Evolutionary conservation across 352 stramenopile species (phyloP).

Genomic region (Pythium phragmiticola): DNA sequence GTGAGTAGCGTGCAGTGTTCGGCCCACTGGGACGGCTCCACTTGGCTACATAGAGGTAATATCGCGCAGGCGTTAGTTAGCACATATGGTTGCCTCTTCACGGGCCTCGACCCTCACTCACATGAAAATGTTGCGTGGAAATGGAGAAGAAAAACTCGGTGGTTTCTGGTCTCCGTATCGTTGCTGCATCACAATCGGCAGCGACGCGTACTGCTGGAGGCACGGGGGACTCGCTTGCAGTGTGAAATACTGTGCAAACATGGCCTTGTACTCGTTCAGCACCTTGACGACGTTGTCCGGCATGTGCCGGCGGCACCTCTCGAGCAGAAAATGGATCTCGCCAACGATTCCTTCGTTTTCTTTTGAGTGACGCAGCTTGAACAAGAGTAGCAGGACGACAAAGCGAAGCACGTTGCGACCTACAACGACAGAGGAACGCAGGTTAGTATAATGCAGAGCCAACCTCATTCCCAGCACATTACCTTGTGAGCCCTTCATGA

Average conservation of each 20-base stretch:
- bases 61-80: background rate
- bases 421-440: background rate
- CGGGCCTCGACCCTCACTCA: slow-evolving; percentile 4
- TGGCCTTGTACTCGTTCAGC: slow-evolving; percentile 49
- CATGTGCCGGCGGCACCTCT: slow-evolving; percentile 23
- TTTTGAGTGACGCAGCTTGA: slow-evolving; percentile 37
- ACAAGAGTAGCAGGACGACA: slow-evolving; percentile 55
- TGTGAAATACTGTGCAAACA: slow-evolving; percentile 56
- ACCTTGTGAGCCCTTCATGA: slow-evolving; percentile 51
- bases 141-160: slow-evolving; percentile 11
- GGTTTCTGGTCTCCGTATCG: slow-evolving; percentile 15
- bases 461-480: background rate
- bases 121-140: slow-evolving; percentile 29
- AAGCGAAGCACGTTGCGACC: slow-evolving; percentile 45
- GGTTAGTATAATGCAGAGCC: background rate
- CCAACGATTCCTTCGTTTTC: background rate
- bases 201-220: slow-evolving; percentile 18
- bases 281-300: slow-evolving; percentile 30
- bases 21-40: slow-evolving; percentile 61
- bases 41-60: slow-evolving; percentile 30
- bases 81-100: background rate
- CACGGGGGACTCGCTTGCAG: slow-evolving; percentile 37
- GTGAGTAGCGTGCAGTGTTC: slow-evolving; percentile 79
- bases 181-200: slow-evolving; percentile 19
- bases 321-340: slow-evolving; percentile 40